Evolutionary conservation across 805 yeast species (phyloP).

Genomic region (Blastobotrys parvus): DNA sequence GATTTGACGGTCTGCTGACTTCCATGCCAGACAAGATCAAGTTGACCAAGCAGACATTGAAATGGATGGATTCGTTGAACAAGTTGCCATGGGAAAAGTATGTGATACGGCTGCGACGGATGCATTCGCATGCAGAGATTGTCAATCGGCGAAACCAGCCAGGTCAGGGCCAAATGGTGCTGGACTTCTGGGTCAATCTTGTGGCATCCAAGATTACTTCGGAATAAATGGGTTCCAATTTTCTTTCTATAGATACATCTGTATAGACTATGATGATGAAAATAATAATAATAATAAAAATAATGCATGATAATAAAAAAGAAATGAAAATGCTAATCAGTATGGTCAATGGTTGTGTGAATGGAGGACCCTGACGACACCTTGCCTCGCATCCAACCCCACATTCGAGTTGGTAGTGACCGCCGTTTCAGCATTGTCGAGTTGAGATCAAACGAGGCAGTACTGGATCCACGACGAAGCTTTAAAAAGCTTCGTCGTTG

Average conservation of each 20-base stretch:
- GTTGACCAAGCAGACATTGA: constrained; percentile 31
- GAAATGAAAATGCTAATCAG: no score
- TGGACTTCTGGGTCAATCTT: constrained; percentile 21
- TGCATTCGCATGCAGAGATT: constrained; percentile 83
- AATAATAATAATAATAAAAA: no score
- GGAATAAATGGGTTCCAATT: neutral
- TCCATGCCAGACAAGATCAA: constrained; percentile 9
- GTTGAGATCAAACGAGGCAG: neutral
- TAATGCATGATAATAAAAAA: no score
- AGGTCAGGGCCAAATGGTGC: constrained; percentile 24
- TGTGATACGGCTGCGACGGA: constrained; percentile 59
- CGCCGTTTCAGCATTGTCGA: constrained; percentile 1
- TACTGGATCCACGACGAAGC: neutral
- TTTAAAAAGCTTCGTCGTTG: neutral
- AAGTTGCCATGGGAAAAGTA: constrained; percentile 66
- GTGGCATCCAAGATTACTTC: constrained; percentile 3
- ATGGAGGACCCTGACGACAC: neutral
- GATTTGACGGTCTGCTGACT: neutral
- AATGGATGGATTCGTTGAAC: constrained; percentile 49
- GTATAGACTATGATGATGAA: no score
- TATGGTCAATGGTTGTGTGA: neutral
- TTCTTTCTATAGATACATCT: neutral
- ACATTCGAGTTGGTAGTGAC: constrained; percentile 14
- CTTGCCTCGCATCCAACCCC: constrained; percentile 21
- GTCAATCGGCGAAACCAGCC: constrained; percentile 46